These are phyloP conservation scores for Dendrobium huoshanense DNA, from an alignment of 106 monocot species.

Conservation along the genomic window DNA sequence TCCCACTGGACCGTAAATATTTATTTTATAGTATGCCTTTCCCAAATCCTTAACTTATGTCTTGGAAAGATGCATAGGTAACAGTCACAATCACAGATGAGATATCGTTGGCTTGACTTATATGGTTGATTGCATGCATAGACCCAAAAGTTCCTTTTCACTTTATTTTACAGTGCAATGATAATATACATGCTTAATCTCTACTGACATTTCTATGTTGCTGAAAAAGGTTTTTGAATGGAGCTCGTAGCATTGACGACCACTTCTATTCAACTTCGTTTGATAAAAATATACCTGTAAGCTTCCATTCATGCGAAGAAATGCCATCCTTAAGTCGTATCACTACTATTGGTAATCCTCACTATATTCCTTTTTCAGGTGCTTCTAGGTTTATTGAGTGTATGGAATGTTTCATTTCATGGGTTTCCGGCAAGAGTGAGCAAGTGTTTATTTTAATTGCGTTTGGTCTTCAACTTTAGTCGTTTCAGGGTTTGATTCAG, in stretches of 20 bases:
- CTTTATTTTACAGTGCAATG: neutral
- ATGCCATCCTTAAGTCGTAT: neutral
- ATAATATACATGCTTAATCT: conserved; percentile 6
- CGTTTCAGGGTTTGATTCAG: neutral
- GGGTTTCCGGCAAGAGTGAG: conserved; percentile 93
- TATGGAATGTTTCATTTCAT: conserved; percentile 95
- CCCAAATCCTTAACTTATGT: neutral
- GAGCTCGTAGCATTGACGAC: conserved; percentile 80
- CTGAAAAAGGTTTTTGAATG: conserved; percentile 68
- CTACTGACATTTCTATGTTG: neutral
- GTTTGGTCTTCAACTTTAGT: neutral
- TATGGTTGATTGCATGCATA: neutral
- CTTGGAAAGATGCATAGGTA: neutral
- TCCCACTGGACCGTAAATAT: neutral
- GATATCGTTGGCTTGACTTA: neutral
- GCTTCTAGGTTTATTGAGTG: conserved; percentile 86
- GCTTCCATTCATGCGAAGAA: conserved; percentile 5
- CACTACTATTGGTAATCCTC: neutral
- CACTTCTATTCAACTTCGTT: conserved; percentile 77
- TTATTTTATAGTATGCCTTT: neutral
- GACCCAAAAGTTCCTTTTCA: neutral
- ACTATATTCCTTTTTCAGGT: conserved; percentile 37
- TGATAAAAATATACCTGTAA: conserved; percentile 96
- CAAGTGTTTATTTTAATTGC: conserved; percentile 5
- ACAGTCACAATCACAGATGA: neutral